phyloP scores from a whole-genome alignment of 108 stramenopile genomes.

The Skeletonema grethae region DNA sequence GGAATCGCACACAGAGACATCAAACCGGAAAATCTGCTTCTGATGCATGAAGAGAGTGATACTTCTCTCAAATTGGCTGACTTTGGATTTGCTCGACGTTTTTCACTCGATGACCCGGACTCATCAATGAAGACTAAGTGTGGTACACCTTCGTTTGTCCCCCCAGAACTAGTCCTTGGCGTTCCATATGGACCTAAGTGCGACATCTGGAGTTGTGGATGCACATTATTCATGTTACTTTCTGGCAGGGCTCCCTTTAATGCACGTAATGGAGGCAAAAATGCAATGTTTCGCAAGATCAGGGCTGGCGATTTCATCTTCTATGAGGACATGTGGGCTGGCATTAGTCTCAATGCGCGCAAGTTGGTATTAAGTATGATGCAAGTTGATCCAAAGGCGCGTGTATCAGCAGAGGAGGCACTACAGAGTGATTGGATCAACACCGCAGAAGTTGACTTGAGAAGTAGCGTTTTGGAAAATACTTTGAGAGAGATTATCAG shows the following conservation, averaged over 20 bases:
- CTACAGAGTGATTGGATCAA: slow-evolving; percentile 73
- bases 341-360: slow-evolving; percentile 74
- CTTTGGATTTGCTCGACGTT: slow-evolving; percentile 94
- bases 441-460: slow-evolving; percentile 45
- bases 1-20: slow-evolving; percentile 92
- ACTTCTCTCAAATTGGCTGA: slow-evolving; percentile 87
- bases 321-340: slow-evolving; percentile 71
- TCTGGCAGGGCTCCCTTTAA: slow-evolving; percentile 61
- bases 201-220: slow-evolving; percentile 96
- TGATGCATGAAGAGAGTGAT: slow-evolving; percentile 75
- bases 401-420: slow-evolving; percentile 62
- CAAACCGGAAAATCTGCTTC: slow-evolving; percentile 92
- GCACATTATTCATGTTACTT: slow-evolving; percentile 90
- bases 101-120: slow-evolving; percentile 51
- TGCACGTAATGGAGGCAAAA: slow-evolving; percentile 52
- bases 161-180: slow-evolving; percentile 90
- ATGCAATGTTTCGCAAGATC: slow-evolving; percentile 79
- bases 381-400: slow-evolving; percentile 68
- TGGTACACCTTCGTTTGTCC: slow-evolving; percentile 96
- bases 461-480: slow-evolving; percentile 51
- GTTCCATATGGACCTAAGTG: slow-evolving; percentile 77
- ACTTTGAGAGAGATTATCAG: slow-evolving; percentile 66
- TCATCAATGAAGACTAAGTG: slow-evolving; percentile 79
- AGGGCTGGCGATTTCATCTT: slow-evolving; percentile 78
- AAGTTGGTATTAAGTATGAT: slow-evolving; percentile 78